Conservation (phyloP, 495 filamentous ascomycete species). For the Talaromyces liani region DNA sequence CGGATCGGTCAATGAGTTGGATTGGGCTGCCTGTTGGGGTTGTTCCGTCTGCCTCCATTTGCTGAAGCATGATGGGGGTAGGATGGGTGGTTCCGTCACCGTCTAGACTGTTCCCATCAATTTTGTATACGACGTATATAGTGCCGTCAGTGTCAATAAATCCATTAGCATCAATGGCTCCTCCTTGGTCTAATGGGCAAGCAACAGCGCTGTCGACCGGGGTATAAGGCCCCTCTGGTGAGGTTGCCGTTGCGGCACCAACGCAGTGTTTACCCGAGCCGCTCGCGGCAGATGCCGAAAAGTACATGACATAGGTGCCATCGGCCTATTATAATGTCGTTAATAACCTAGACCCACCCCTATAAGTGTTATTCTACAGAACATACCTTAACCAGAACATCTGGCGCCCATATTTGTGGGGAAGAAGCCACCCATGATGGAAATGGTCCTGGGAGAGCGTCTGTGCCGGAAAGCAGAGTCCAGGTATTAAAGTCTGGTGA, state of each 20-base stretch:
- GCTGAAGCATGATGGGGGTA: slow-evolving; percentile 48
- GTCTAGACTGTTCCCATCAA: slow-evolving; percentile 51
- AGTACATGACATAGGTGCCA: slow-evolving; percentile 49
- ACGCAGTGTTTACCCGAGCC: slow-evolving; percentile 40
- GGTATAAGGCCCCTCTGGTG: slow-evolving; percentile 42
- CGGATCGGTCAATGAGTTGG: slow-evolving; percentile 43
- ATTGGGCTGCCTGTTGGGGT: slow-evolving; percentile 40
- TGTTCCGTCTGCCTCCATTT: slow-evolving; percentile 44
- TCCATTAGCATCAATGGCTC: slow-evolving; percentile 49
- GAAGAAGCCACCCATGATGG: slow-evolving; percentile 14
- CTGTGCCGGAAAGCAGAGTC: slow-evolving; percentile 17
- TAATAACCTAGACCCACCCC: background rate
- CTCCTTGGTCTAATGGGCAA: slow-evolving; percentile 43
- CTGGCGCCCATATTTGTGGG: slow-evolving; percentile 22
- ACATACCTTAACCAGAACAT: slow-evolving; percentile 28
- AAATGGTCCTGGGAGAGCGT: slow-evolving; percentile 21
- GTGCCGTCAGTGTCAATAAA: slow-evolving; percentile 43
- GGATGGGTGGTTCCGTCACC: slow-evolving; percentile 49
- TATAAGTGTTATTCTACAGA: background rate
- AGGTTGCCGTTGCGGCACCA: slow-evolving; percentile 26
- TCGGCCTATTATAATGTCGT: slow-evolving; percentile 19
- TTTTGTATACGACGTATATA: slow-evolving; percentile 51
- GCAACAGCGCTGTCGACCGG: slow-evolving; percentile 29
- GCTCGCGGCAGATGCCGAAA: slow-evolving; percentile 34
- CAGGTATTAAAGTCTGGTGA: slow-evolving; percentile 26